Evolutionary conservation across 805 yeast genomes (phyloP), one percentile per base, ranked within the genome.

Genomic region (Saccharomycopsis sp.): DNA sequence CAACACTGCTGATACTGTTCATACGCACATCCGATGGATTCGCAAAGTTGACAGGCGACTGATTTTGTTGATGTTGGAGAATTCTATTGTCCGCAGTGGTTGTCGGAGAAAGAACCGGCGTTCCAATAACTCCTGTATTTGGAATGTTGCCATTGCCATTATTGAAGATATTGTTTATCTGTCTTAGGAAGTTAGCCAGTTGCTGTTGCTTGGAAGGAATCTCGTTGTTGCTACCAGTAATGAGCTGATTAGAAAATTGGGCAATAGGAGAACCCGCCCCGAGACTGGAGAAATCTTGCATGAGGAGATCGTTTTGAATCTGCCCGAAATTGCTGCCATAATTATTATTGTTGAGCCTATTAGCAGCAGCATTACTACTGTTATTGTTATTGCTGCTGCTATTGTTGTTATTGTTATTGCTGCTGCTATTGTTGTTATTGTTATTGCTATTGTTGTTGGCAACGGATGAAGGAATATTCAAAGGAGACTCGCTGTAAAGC

Each of bases 401-500:
- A 18, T 12, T 34, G 53, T 4, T 50, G 41, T 20, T 34, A 16
- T 46, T 34, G 2, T 1, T 20, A 34, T 21, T 53, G n/a, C 9
- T n/a, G 24, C 24, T 15, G 15, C 14, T 21, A 8, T 24, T 37
- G 29, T 29, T 34, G 37, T 29, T 24, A 7, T 21, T 29, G 57
- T 47, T 54, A 52, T 54, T 44, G 20, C 24, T 52, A 52, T 29
- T 18, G 58, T 56, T 34, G 46, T 40, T 18, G 60, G 52, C 18
- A 14, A 16, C n/a, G 41, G 14, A n/a, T 5, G 37, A 29, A 29
- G 37, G 37, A 29, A 50, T 24, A 44, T 44, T 44, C 48, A 44
- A 44, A 44, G 48, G 21, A 16, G 48, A 44, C 8, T 44, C 48
- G 21, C 16, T 44, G 16, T 44, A 44, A 16, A 44, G 21, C 21